Percentiles rank a stretch among this genome's conserved stretches.
phyloP scores from a whole-genome alignment of 345 rosid species.

The Balakata baccata region DNA sequence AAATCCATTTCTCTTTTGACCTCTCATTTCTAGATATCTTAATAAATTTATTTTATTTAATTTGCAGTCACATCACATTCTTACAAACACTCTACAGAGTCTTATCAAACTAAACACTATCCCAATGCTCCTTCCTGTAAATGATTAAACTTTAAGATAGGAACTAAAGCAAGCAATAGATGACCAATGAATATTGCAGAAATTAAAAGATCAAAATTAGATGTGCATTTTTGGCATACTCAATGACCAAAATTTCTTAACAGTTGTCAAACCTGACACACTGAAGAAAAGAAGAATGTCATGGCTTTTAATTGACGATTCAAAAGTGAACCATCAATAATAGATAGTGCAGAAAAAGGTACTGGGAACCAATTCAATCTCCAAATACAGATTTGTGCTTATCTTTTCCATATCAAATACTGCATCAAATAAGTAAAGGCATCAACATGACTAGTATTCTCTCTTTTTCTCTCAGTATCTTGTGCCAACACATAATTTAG shows the following conservation, averaged over 20 bases:
- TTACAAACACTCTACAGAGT: background rate
- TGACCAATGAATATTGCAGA: background rate
- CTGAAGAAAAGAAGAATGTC: background rate
- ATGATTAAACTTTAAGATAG: background rate
- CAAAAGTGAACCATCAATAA: background rate
- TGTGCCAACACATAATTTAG: background rate
- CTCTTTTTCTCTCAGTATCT: background rate
- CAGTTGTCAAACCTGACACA: background rate
- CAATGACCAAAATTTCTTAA: background rate
- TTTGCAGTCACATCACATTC: background rate
- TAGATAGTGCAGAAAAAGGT: background rate
- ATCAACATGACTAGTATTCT: background rate
- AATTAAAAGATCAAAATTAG: background rate
- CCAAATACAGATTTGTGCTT: background rate
- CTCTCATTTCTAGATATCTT: background rate
- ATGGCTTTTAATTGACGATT: background rate
- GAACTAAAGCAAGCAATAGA: background rate
- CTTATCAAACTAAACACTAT: background rate
- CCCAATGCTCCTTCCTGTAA: background rate
- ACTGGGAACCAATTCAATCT: background rate
- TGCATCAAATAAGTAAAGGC: background rate
- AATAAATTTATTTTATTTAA: background rate
- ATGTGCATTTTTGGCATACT: background rate
- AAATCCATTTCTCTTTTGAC: background rate
- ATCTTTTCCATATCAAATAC: background rate